Evolutionary conservation across 2,329 filamentous ascomycete species (phyloP), one percentile per base, ranked within the genome.

Genomic region (Periconia sp.): DNA sequence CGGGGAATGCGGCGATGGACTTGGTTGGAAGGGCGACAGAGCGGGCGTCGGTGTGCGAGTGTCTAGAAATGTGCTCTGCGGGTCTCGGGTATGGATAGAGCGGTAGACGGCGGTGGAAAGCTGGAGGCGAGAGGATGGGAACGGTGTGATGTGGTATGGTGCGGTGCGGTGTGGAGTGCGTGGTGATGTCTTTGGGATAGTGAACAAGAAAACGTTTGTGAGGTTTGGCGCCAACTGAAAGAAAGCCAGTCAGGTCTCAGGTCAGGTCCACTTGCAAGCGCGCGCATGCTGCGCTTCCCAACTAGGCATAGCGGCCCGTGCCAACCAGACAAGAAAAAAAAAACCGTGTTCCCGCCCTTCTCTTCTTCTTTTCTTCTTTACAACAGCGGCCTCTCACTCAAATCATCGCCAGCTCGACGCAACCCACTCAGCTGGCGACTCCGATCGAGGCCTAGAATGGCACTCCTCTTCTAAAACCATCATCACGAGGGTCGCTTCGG

Each of bases 381-480:
- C 70, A 76, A 75, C 74, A 74, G 68, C 77, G 85, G 88, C 86
- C 85, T 85, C 82, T 81, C 81, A 85, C 82, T 88, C 85, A 88
- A 88, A 89, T 87, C 83, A 85, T 86, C 83, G 82, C 80, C 84
- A 83, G 82, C 79, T 81, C 74, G 80, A 80, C 65, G 61, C 68
- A 59, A 70, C 66, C 71, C 65, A 85, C 81, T 84, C 82, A 80
- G 80, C 83, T 88, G 85, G 80, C 81, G 84, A 87, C 80, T 88
- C 84, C 84, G 84, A 73, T 84, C 83, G 82, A 75, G 83, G 87
- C 88, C 87, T 77, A 90, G 87, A 91, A 76, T 68, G 79, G 81
- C 68, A 76, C 73, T 75, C 82, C 86, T 83, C 83, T 85, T 87
- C 79, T 88, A 91, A 91, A 91, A 91, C 88, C 87, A 87, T 90